phyloP scores from a whole-genome alignment of 2,329 filamentous ascomycete species.

The Rutstroemia sp. region DNA sequence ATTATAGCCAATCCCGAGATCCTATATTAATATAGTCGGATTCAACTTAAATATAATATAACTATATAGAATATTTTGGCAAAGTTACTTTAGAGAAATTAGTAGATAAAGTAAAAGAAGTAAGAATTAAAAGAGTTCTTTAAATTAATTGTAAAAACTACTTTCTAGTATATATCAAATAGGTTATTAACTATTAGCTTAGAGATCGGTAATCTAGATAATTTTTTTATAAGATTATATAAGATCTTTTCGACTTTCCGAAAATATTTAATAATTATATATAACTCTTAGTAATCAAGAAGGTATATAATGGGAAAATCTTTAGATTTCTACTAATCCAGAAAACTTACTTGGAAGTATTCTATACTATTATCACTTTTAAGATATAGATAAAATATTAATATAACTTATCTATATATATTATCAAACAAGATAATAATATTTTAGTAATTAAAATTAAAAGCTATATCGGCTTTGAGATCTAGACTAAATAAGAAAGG shows the following conservation, averaged over 20 bases:
- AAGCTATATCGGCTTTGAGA: not conserved
- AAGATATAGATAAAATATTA: too few species aligned
- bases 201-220: not conserved
- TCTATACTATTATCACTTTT: too few species aligned
- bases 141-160: not conserved
- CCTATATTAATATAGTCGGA: not conserved
- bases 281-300: not conserved
- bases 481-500: not conserved
- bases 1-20: not conserved
- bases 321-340: not conserved
- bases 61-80: not conserved
- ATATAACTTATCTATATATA: not conserved
- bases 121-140: not conserved
- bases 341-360: too few species aligned
- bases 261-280: not conserved
- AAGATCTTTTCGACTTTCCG: too few species aligned
- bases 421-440: too few species aligned
- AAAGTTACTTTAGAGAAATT: not conserved
- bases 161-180: too few species aligned
- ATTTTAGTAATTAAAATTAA: not conserved
- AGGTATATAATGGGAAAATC: not conserved
- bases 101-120: too few species aligned
- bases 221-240: not conserved
- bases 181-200: too few species aligned
- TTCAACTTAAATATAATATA: not conserved